Evolutionary conservation across 2,329 filamentous ascomycete genomes (phyloP).

Genomic region (Fusarium sp.): DNA sequence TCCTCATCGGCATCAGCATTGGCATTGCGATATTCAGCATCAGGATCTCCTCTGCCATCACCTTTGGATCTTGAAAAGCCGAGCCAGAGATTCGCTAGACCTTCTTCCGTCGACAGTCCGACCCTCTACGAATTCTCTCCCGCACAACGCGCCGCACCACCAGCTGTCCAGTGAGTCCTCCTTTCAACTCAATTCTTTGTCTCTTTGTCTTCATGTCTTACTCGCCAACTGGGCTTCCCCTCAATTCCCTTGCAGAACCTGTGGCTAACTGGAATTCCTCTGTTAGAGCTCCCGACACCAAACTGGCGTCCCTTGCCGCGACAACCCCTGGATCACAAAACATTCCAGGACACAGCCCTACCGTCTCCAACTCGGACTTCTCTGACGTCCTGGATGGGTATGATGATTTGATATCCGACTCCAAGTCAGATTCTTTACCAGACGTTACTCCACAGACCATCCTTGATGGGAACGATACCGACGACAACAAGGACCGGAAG

Average conservation of each 20-base stretch:
- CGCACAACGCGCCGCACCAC: constrained; percentile 31
- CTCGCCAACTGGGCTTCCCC: constrained; percentile 1
- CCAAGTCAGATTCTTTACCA: constrained; percentile 41
- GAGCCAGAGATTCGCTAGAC: constrained; percentile 65
- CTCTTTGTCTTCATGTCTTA: constrained; percentile 18
- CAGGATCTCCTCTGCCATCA: constrained; percentile 44
- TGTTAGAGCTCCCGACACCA: constrained; percentile 42
- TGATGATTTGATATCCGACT: constrained; percentile 56
- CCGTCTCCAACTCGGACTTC: constrained; percentile 56
- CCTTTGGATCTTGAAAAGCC: constrained; percentile 58
- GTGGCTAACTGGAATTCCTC: constrained; percentile 45
- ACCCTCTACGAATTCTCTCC: constrained; percentile 69
- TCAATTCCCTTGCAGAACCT: constrained; percentile 15
- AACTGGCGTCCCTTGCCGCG: constrained; percentile 39
- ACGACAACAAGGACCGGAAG: constrained; percentile 44
- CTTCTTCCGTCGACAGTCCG: constrained; percentile 68
- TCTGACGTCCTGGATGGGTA: constrained; percentile 57
- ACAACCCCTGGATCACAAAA: constrained; percentile 48
- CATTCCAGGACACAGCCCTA: constrained; percentile 57
- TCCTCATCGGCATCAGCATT: constrained; percentile 57
- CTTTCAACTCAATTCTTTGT: constrained; percentile 1
- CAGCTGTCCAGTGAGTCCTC: constrained; percentile 44
- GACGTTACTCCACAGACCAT: constrained; percentile 44
- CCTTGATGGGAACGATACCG: constrained; percentile 36
- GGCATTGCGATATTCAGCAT: constrained; percentile 43